These are phyloP conservation scores for Pichia manshurica DNA, from an alignment of 805 yeast genomes.

Conservation along the genomic window DNA sequence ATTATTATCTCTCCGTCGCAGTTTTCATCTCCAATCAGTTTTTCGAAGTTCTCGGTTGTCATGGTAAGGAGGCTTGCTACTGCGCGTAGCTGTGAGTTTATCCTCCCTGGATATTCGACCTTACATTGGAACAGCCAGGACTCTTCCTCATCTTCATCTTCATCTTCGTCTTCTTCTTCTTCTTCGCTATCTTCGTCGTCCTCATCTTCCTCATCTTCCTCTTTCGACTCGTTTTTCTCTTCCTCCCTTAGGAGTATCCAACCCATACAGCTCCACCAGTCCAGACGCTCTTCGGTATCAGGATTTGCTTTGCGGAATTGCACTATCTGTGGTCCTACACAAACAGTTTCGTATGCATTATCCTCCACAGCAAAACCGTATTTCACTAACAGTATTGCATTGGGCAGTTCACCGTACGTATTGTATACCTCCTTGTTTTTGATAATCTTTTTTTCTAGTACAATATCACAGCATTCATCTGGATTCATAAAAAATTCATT, in stretches of 20 bases:
- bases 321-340: slow-evolving; percentile 45
- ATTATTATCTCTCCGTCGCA: slow-evolving; percentile 10
- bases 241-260: slow-evolving; percentile 14
- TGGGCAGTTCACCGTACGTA: slow-evolving; percentile 73
- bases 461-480: slow-evolving; percentile 68
- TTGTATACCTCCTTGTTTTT: slow-evolving; percentile 64
- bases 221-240: slow-evolving; percentile 15
- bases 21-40: slow-evolving; percentile 11
- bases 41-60: slow-evolving; percentile 18
- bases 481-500: slow-evolving; percentile 34
- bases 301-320: slow-evolving; percentile 16
- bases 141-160: slow-evolving; percentile 31
- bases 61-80: slow-evolving; percentile 32
- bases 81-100: slow-evolving; percentile 41
- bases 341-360: slow-evolving; percentile 52
- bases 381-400: slow-evolving; percentile 59
- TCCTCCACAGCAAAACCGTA: slow-evolving; percentile 68
- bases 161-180: slow-evolving; percentile 25
- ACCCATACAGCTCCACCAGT: slow-evolving; percentile 27
- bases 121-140: slow-evolving; percentile 26
- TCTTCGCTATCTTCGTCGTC: slow-evolving; percentile 11
- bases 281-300: slow-evolving; percentile 16
- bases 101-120: slow-evolving; percentile 44
- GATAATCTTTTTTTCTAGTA: slow-evolving; percentile 38
- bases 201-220: slow-evolving; percentile 18